Conservation (phyloP, 1,139 yeast genomes). For the Geotrichum restrictum region DNA sequence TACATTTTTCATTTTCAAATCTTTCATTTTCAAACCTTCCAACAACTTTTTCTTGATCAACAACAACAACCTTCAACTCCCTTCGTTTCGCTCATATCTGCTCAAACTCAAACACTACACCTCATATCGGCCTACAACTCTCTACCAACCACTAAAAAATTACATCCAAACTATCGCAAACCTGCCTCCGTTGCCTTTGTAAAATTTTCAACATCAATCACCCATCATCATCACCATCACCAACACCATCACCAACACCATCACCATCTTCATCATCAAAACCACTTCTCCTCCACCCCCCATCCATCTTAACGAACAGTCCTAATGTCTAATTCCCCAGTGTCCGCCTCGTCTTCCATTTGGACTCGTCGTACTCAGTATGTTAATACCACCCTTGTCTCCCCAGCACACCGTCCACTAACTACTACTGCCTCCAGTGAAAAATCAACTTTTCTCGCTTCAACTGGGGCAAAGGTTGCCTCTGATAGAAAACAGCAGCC, state of each 20-base stretch:
- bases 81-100: too few relatives aligned
- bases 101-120: too few relatives aligned
- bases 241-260: slow-evolving; percentile 12
- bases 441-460: slow-evolving; percentile 30
- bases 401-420: background rate
- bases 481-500: background rate
- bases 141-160: background rate
- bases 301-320: background rate
- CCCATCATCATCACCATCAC: background rate
- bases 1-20: too few relatives aligned
- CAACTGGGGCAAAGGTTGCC: slow-evolving; percentile 25
- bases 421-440: slow-evolving; percentile 21
- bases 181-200: background rate
- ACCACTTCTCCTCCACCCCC: background rate
- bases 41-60: too few relatives aligned
- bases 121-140: too few relatives aligned
- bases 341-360: slow-evolving; percentile 25
- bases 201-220: slow-evolving; percentile 15
- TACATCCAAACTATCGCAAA: background rate
- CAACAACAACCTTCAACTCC: too few relatives aligned
- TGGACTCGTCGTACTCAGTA: slow-evolving; percentile 31
- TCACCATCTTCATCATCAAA: slow-evolving; percentile 1
- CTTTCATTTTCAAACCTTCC: too few relatives aligned
- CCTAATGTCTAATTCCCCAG: slow-evolving; percentile 16
- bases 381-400: slow-evolving; percentile 17